Base-by-base conservation (phyloP, 169 alveolate genomes). In the Pseudocohnilembus persalinus region DNA sequence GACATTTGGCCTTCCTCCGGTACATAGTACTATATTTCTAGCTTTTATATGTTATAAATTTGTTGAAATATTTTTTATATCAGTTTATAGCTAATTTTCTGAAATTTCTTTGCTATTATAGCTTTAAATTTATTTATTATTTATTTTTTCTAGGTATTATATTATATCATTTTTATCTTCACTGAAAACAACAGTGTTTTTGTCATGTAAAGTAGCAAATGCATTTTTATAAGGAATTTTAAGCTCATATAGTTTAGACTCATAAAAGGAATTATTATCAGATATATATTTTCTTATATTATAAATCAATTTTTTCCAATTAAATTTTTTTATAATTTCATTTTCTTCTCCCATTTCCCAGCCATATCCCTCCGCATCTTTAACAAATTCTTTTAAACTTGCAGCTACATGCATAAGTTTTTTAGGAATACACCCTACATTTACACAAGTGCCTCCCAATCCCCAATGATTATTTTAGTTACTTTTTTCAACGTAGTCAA, bases 1-100 rank as follows among this genome's bases (percentile, higher is more conserved):
- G 31, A 20, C 20, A 49, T 84, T 82, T n/a, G 99, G 98, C 73
- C 90, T 89, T 32, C 97, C 93, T 27, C 99, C 99, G 29, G 95
- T 94, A 31, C 98, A 96, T 34, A 97, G 89, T 31, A 94, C 81
- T 28, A 95, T 94, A 77, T 96, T 94, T 31, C 93, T 94, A 15
- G 98, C 92, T 31, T 94, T 89, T 1, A 89, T 77, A 82, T 80
- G 78, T 63, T 75, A 83, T 75, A 82, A 76, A 0, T 73, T 33
- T 28, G 31, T 28, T 78, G 83, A 82, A 63, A 79, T 79, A 30
- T 74, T 75, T 25, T n/a, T 74, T 65, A 72, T 78, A n/a, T 73
- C 63, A 26, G 68, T 34, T 11, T 86, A 33, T 26, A 73, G 81
- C 24, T 82, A 35, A 83, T 82, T 80, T 86, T 81, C 83, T 25